phyloP scores from a whole-genome alignment of 169 alveolate species.

The Eimeria praecox region DNA sequence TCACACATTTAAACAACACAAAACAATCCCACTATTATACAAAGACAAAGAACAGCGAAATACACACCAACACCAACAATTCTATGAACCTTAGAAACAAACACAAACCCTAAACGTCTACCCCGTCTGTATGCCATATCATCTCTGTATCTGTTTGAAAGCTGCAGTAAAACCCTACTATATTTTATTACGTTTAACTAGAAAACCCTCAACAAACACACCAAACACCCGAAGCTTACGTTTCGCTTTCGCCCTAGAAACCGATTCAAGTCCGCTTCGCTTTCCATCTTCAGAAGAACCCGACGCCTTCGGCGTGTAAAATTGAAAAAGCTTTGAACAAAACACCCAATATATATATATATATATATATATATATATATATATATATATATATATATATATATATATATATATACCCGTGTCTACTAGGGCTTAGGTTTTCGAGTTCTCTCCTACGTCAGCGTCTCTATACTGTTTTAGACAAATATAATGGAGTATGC shows the following conservation, averaged over 20 bases:
- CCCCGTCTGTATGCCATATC: not conserved
- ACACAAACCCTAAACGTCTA: no score
- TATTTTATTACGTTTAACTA: no score
- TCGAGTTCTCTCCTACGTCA: no score
- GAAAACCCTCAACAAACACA: not conserved
- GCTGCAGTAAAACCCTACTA: not conserved
- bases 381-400: not conserved
- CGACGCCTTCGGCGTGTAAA: slow-evolving; percentile 70
- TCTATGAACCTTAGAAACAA: not conserved
- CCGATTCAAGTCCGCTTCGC: slow-evolving; percentile 34
- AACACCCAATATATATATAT: not conserved
- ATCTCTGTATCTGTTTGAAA: not conserved
- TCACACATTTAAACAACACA: no score
- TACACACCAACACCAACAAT: not conserved
- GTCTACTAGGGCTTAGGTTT: not conserved
- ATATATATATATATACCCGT: not conserved
- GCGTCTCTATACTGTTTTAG: no score
- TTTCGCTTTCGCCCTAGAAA: slow-evolving; percentile 36
- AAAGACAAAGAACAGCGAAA: not conserved
- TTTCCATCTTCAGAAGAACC: not conserved
- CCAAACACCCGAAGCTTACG: slow-evolving; percentile 22
- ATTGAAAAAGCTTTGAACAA: slow-evolving; percentile 65
- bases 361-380: not conserved
- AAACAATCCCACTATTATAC: slow-evolving; percentile 51
- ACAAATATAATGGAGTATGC: no score